phyloP scores from a whole-genome alignment of 352 stramenopile genomes.

The Phytophthora pisi region DNA sequence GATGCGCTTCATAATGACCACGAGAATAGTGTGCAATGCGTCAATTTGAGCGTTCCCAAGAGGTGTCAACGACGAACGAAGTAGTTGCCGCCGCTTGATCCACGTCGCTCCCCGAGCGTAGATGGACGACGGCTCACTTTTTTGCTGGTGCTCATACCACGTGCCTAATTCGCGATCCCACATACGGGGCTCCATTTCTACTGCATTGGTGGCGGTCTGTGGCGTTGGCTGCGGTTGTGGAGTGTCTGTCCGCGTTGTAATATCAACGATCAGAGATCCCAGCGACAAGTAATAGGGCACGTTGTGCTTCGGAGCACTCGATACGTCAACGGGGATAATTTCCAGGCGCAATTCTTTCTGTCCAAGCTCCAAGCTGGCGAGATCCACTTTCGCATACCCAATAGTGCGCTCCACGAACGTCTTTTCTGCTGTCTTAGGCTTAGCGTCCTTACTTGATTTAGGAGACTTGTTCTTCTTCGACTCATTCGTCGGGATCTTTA shows the following conservation, averaged over 20 bases:
- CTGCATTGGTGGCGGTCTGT: neutral
- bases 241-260: constrained; percentile 18
- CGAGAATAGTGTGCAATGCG: constrained; percentile 56
- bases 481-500: constrained; percentile 1
- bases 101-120: constrained; percentile 34
- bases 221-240: neutral
- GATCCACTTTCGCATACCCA: constrained; percentile 57
- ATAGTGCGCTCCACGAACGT: constrained; percentile 22
- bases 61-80: constrained; percentile 58
- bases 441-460: constrained; percentile 13
- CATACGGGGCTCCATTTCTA: neutral
- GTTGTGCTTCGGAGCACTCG: neutral
- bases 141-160: constrained; percentile 42
- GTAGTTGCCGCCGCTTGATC: constrained; percentile 49
- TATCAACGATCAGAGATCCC: constrained; percentile 46
- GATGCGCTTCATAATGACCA: constrained; percentile 60
- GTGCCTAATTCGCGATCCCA: constrained; percentile 30
- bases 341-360: constrained; percentile 46
- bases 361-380: constrained; percentile 44
- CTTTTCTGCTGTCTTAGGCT: neutral
- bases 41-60: constrained; percentile 71
- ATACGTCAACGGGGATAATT: constrained; percentile 39
- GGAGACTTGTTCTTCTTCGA: neutral
- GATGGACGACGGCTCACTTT: constrained; percentile 10
- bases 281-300: constrained; percentile 63